Evolutionary conservation across 768 basidiomycete genomes (phyloP).

Genomic region (Mrakia blollopis): DNA sequence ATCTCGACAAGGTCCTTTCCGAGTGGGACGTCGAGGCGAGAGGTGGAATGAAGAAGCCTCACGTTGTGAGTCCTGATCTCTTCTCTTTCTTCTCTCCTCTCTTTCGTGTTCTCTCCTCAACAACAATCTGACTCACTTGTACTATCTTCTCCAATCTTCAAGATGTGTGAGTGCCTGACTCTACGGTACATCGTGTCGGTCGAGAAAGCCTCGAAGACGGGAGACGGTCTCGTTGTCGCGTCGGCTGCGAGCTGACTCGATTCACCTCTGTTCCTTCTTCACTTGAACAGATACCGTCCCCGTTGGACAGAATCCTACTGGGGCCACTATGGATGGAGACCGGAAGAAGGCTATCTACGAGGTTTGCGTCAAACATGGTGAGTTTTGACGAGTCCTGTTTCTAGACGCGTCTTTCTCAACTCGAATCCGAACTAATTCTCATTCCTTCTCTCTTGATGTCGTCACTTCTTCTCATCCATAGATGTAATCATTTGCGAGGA

Average conservation of each 20-base stretch:
- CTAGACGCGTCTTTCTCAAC: neutral
- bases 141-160: neutral
- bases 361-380: conserved; percentile 65
- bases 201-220: no score
- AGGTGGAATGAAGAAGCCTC: conserved; percentile 56
- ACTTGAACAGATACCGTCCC: conserved; percentile 64
- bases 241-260: neutral
- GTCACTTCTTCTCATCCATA: neutral
- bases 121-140: conserved; percentile 4
- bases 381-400: neutral
- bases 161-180: no score
- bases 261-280: conserved; percentile 55
- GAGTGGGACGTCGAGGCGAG: conserved; percentile 59
- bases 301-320: conserved; percentile 80
- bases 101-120: neutral
- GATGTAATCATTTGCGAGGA: conserved; percentile 78
- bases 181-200: no score
- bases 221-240: no score
- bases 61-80: conserved; percentile 35
- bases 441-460: neutral
- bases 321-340: conserved; percentile 59
- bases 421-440: neutral
- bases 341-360: conserved; percentile 75
- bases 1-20: conserved; percentile 56
- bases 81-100: no score